phyloP scores from a whole-genome alignment of 805 yeast genomes.

The Wickerhamiella bombiphila region DNA sequence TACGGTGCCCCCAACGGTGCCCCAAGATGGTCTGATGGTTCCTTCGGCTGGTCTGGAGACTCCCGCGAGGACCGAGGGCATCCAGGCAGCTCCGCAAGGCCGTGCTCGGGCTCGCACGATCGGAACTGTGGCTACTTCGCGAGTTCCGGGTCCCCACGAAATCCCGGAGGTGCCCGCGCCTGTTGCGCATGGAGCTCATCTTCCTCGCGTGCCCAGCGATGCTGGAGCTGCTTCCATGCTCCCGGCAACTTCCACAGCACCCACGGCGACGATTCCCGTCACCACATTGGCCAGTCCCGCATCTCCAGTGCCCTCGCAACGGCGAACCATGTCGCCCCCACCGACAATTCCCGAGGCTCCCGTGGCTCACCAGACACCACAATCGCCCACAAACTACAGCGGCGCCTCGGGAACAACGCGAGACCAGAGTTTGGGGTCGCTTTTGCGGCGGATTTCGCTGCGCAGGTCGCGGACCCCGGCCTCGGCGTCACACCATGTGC shows the following conservation, averaged over 20 bases:
- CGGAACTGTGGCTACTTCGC: constrained; percentile 5
- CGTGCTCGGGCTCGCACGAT: constrained; percentile 12
- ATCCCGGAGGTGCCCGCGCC: not conserved
- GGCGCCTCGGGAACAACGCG: not conserved
- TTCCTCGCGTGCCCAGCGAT: constrained; percentile 5
- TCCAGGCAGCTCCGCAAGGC: constrained; percentile 3
- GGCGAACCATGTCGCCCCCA: not conserved
- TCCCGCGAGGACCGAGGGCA: constrained; percentile 2
- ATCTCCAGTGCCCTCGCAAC: no score
- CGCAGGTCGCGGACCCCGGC: constrained; percentile 8
- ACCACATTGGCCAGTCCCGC: constrained; percentile 2
- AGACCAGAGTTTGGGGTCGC: constrained; percentile 7
- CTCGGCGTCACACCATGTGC: constrained; percentile 4
- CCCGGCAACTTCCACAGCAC: constrained; percentile 1
- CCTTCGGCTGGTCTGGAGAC: constrained; percentile 1
- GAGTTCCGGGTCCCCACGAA: not conserved
- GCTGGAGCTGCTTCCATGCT: constrained; percentile 3
- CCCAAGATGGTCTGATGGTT: no score
- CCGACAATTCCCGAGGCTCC: no score
- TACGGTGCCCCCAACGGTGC: not conserved
- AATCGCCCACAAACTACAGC: no score
- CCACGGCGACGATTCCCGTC: constrained; percentile 1
- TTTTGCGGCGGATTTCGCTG: constrained; percentile 15
- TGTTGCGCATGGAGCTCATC: constrained; percentile 4
- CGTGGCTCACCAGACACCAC: not conserved